Evolutionary conservation across 768 basidiomycete genomes (phyloP), one percentile per base, ranked within the genome.

Genomic region (Melanogaster broomeanus): DNA sequence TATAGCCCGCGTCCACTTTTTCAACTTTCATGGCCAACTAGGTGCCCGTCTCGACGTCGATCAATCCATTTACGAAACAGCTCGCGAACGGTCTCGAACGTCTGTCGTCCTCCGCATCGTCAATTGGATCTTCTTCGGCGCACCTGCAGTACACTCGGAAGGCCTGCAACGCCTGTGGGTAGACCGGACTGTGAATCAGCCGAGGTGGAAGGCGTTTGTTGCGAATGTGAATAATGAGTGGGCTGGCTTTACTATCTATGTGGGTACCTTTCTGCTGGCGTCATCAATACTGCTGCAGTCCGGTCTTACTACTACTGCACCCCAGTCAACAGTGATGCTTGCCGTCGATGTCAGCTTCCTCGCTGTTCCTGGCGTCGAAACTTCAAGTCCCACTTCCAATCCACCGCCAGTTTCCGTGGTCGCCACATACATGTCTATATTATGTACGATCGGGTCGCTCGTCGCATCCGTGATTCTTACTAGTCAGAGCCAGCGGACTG

Each of bases 311-410:
- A 4, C 21, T 45, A 22, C 11, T 18, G 8, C 27, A 11, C 21
- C 12, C 41, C 18, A 82, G 79, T 73, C 72, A 1, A 79, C 77
- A 3, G 77, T 83, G 13, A 63, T 83, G 41, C 62, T 83, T 6
- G 76, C 75, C n/a, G 77, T 78, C 2, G 81, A 82, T 46, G 75
- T 85, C 2, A 76, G 75, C 0, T 80, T 82, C 57, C 61, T 84
- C 11, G 75, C 78, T 9, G 80, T 83, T 19, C 76, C 76, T 21
- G 67, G 68, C 35, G 69, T 77, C 41, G 71, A 38, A 28, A 2
- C 61, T 41, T 48, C 24, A 9, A 9, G 18, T 15, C 6, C 24
- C 24, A 15, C 6, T 31, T 31, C 31, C 40, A n/a, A 24, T 15
- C 28, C 51, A 35, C 31, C 12, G 37, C 42, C 42, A 65, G 9